These are phyloP conservation scores for Hydrangea macrophylla DNA, from an alignment of 148 eudicot species.

Conservation along the genomic window DNA sequence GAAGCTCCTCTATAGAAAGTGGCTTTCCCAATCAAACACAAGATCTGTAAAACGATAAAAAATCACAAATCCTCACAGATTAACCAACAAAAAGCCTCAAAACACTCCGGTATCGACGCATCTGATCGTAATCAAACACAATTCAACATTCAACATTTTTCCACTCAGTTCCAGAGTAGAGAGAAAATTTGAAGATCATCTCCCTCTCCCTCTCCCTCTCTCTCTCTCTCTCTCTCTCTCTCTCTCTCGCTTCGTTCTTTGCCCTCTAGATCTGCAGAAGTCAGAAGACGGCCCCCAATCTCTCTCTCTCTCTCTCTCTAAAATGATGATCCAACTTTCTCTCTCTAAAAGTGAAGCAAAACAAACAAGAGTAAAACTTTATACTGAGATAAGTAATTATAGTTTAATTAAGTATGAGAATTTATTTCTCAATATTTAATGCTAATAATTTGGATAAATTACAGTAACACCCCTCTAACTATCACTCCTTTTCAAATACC, in stretches of 20 bases:
- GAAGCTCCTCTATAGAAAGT: background rate
- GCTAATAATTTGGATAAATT: too few relatives aligned
- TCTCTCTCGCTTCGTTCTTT: too few relatives aligned
- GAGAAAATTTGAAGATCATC: constrained; percentile 6
- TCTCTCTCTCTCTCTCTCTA: background rate
- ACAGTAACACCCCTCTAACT: too few relatives aligned
- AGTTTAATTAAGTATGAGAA: too few relatives aligned
- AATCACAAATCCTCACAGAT: background rate
- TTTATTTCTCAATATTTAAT: too few relatives aligned
- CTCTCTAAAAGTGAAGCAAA: too few relatives aligned
- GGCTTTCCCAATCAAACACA: background rate
- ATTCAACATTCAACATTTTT: background rate
- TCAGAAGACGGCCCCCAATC: background rate
- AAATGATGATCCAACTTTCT: too few relatives aligned
- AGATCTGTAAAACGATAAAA: background rate
- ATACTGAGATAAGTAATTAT: too few relatives aligned
- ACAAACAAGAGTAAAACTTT: too few relatives aligned
- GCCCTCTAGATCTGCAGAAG: constrained; percentile 22
- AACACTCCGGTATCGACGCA: constrained; percentile 7
- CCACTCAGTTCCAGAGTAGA: background rate
- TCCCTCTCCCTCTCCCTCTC: constrained; percentile 8
- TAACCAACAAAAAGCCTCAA: background rate
- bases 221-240: constrained; percentile 9
- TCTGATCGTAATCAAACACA: background rate
- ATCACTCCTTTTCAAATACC: too few relatives aligned